Conservation (phyloP, 177 flowering plant species). For the Vitis hybrid region DNA sequence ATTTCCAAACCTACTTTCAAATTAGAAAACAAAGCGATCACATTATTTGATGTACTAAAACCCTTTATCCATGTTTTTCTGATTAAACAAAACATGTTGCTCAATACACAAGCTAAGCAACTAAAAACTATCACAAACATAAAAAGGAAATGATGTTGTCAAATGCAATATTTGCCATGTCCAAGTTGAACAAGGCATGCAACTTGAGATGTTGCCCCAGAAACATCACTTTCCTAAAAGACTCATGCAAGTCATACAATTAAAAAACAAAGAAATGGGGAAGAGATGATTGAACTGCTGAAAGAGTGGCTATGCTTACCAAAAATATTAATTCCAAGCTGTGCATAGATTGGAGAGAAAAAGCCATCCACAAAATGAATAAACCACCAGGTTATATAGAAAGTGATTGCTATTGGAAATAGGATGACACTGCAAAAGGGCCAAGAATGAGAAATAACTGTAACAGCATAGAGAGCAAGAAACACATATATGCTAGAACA, state of each 20-base stretch:
- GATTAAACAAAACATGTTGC: too few relatives aligned
- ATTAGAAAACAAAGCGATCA: too few relatives aligned
- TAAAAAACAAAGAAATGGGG: background rate
- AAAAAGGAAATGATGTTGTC: too few relatives aligned
- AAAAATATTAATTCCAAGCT: conserved; percentile 60
- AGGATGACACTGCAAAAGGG: conserved; percentile 55
- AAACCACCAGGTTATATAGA: conserved; percentile 68
- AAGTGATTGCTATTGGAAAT: conserved; percentile 57
- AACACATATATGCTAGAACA: background rate
- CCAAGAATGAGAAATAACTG: conserved; percentile 8
- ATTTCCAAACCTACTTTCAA: too few relatives aligned
- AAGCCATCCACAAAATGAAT: conserved; percentile 66
- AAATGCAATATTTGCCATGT: too few relatives aligned
- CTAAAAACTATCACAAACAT: too few relatives aligned
- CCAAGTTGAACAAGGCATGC: too few relatives aligned
- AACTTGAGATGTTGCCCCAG: too few relatives aligned
- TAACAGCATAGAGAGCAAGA: background rate
- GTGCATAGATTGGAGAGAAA: conserved; percentile 64
- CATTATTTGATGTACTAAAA: too few relatives aligned
- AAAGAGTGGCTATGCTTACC: conserved; percentile 33
- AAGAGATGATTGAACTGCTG: background rate
- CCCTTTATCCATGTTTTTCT: too few relatives aligned
- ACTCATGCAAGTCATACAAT: background rate
- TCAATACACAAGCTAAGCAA: too few relatives aligned
- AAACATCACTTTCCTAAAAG: too few relatives aligned